Conservation (phyloP, 192 early-diverging fungal species). For the Anaeromyces robustus region DNA sequence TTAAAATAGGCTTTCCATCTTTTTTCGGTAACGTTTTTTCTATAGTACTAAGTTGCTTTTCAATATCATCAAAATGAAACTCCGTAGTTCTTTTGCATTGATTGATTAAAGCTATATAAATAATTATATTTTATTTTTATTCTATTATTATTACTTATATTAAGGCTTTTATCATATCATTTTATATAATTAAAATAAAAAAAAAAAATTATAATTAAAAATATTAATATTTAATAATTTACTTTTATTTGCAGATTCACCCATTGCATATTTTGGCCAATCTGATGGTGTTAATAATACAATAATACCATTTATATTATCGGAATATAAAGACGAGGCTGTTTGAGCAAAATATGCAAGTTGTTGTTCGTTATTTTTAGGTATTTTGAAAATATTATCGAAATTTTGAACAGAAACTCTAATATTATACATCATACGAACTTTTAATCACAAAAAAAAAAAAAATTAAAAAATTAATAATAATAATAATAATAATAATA, state of each 20-base stretch:
- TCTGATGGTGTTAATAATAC: slow-evolving; percentile 27
- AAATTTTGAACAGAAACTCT: slow-evolving; percentile 32
- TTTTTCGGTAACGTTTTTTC: slow-evolving; percentile 26
- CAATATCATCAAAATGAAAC: slow-evolving; percentile 57
- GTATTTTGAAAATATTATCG: slow-evolving; percentile 22
- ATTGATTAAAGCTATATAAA: slow-evolving; percentile 27
- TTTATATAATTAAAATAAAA: too few relatives aligned
- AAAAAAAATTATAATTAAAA: too few relatives aligned
- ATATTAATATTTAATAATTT: neutral
- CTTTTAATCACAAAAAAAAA: too few relatives aligned
- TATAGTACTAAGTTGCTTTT: slow-evolving; percentile 39
- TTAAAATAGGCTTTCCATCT: slow-evolving; percentile 7
- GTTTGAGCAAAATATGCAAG: slow-evolving; percentile 53
- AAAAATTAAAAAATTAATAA: too few relatives aligned
- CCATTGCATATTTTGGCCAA: slow-evolving; percentile 33
- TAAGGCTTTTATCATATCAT: too few relatives aligned
- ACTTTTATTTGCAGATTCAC: slow-evolving; percentile 36
- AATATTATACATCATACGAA: slow-evolving; percentile 57
- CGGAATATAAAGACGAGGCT: slow-evolving; percentile 41
- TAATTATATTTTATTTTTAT: too few relatives aligned
- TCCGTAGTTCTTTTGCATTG: slow-evolving; percentile 51
- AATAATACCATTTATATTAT: slow-evolving; percentile 40
- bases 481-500: too few relatives aligned
- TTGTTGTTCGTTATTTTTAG: slow-evolving; percentile 22
- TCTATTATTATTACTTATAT: too few relatives aligned